These are phyloP conservation scores for Colletotrichum sansevieriae DNA, from an alignment of 2,329 filamentous ascomycete species.

Conservation along the genomic window DNA sequence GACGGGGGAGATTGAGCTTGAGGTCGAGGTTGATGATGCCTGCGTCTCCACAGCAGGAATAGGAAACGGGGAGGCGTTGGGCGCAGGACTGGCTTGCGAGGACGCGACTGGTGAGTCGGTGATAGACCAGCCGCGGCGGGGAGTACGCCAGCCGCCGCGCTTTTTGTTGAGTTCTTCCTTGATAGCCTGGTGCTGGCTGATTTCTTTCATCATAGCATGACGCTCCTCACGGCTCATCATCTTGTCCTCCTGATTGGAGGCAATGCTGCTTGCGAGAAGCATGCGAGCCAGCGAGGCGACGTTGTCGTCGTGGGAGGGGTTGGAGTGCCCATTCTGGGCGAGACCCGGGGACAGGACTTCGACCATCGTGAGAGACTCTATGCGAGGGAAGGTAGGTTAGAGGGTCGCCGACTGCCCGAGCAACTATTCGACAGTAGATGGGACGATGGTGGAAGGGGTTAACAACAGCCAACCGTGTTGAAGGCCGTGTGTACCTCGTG, in stretches of 20 bases:
- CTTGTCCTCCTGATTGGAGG: conserved; percentile 41
- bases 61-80: conserved; percentile 16
- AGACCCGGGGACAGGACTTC: conserved; percentile 48
- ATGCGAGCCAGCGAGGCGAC: conserved; percentile 42
- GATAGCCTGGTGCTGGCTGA: conserved; percentile 52
- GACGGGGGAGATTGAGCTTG: conserved; percentile 31
- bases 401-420: conserved; percentile 19
- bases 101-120: conserved; percentile 54
- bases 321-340: conserved; percentile 40
- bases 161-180: conserved; percentile 55
- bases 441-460: conserved; percentile 19
- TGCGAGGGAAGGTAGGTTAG: conserved; percentile 1
- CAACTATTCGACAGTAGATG: conserved; percentile 24
- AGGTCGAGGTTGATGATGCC: conserved; percentile 4
- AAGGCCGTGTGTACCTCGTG: conserved; percentile 18
- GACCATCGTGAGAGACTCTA: conserved; percentile 47
- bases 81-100: conserved; percentile 38
- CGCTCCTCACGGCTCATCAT: conserved; percentile 58
- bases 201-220: conserved; percentile 53
- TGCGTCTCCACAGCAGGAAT: conserved; percentile 24
- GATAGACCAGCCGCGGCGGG: conserved; percentile 62
- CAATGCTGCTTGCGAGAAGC: conserved; percentile 41
- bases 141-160: conserved; percentile 53
- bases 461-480: conserved; percentile 16
- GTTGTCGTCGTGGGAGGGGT: conserved; percentile 39